Conservation (phyloP, 208 protist genomes). For the Wallacemonas sp. region DNA sequence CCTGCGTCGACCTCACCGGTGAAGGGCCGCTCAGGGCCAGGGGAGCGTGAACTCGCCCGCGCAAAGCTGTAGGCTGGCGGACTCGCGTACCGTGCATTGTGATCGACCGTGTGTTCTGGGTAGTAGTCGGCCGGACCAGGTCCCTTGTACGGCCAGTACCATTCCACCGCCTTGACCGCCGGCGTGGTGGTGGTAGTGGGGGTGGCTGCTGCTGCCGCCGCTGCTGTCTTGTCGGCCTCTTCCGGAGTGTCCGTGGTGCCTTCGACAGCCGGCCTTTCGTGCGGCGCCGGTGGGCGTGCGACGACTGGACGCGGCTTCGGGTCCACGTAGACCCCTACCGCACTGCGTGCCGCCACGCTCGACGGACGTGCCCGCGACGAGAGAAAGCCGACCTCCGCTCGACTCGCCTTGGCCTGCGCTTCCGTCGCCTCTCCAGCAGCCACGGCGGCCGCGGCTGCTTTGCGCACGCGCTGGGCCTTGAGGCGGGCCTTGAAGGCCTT, state of each 20-base stretch:
- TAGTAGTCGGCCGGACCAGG: constrained; percentile 19
- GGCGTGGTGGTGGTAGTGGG: not conserved
- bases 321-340: constrained; percentile 1
- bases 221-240: not conserved
- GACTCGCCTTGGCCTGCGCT: not conserved
- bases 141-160: constrained; percentile 15
- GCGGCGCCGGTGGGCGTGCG: not conserved
- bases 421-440: not conserved
- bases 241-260: not conserved
- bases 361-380: constrained; percentile 6
- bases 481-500: constrained; percentile 8
- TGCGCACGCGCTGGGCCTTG: not conserved
- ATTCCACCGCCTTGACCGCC: constrained; percentile 1
- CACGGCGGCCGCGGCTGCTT: constrained; percentile 2
- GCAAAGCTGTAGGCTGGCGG: constrained; percentile 16
- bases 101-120: not conserved
- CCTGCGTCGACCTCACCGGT: not conserved
- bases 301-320: constrained; percentile 8
- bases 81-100: constrained; percentile 8
- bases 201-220: not conserved
- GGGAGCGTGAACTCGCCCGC: not conserved
- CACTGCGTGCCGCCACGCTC: not conserved
- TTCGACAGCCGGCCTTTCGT: no score
- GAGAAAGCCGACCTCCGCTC: constrained; percentile 9
- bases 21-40: constrained; percentile 4